A percentile compares a stretch with the other conserved stretches of the same genome.
phyloP scores from a whole-genome alignment of 1,284 basidiomycete species.

The Rhodotorula sp. region DNA sequence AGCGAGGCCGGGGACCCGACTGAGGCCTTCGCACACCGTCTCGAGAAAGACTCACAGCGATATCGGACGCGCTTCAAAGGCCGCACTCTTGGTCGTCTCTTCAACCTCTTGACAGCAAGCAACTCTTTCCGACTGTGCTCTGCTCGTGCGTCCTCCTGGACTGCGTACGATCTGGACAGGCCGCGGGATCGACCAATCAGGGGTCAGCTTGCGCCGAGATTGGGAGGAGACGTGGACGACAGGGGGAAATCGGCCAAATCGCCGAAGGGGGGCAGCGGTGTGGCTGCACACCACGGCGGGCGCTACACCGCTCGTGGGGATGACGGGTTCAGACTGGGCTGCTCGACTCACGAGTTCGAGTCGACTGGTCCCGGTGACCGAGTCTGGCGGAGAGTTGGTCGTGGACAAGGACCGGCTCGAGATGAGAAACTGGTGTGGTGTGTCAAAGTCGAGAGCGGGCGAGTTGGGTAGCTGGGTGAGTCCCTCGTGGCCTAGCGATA shows the following conservation, averaged over 20 bases:
- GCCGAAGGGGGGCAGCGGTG: no score
- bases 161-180: no score
- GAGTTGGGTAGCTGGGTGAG: neutral
- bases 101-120: no score
- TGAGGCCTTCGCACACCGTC: no score
- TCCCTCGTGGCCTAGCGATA: conserved; percentile 19
- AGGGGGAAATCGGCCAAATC: no score
- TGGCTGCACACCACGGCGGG: neutral
- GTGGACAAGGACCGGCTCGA: neutral
- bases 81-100: neutral
- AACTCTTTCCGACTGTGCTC: no score
- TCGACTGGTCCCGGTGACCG: neutral
- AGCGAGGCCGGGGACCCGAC: neutral
- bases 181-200: no score
- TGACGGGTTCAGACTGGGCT: neutral
- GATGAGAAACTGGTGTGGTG: neutral
- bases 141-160: no score
- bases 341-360: neutral
- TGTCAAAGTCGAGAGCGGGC: neutral
- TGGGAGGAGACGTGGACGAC: no score
- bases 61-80: conserved; percentile 6
- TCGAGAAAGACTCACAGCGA: neutral
- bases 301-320: no score
- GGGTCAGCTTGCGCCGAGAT: no score
- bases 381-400: neutral